Evolutionary conservation across 768 basidiomycete genomes (phyloP), one percentile per base, ranked within the genome.

Genomic region (Suillus tomentosus): DNA sequence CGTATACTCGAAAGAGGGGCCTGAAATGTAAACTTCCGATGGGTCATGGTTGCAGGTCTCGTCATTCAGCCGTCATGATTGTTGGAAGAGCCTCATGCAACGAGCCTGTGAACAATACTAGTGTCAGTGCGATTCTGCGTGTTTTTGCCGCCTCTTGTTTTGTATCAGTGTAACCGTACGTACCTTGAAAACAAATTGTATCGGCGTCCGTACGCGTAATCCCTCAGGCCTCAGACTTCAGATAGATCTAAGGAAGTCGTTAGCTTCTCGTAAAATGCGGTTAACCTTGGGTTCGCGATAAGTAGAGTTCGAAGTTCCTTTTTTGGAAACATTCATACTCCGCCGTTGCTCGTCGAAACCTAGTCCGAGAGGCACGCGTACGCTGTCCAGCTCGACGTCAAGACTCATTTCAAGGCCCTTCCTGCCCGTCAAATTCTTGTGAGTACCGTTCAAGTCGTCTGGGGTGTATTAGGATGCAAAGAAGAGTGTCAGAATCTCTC

Each of bases 371-470:
- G 43, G 61, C 64, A 40, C 34, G 68, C 62, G 73, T 67, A 66
- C 66, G 68, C 71, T 72, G 73, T 69, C 74, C 67, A 64, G 72
- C 72, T 72, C 78, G 77, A 76, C 74, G 74, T 78, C 78, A 75
- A 79, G 73, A 74, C 77, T 63, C 60, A 64, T 64, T 61, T 65
- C 72, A 69, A 78, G 72, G 72, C 69, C 65, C 64, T 47, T 59
- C 66, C 71, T 69, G 65, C 72, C 61, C 65, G 27, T 57, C 63
- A 68, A 64, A 48, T 19, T 14, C 60, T 17, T 34, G 73, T 75
- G 60, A 76, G 73, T 76, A 64, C 47, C 37, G 47, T 64, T 31
- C 48, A 17, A 45, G 58, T 51, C n/a, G 43, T 45, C 39, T 55
- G 50, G 60, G 37, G 58, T 65, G n/a, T 45, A 54, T 27, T 37